A percentile compares a stretch with the other conserved stretches of the same genome.
These are phyloP conservation scores for Codiaeum variegatum DNA, from an alignment of 441 rosid species.

Conservation along the genomic window DNA sequence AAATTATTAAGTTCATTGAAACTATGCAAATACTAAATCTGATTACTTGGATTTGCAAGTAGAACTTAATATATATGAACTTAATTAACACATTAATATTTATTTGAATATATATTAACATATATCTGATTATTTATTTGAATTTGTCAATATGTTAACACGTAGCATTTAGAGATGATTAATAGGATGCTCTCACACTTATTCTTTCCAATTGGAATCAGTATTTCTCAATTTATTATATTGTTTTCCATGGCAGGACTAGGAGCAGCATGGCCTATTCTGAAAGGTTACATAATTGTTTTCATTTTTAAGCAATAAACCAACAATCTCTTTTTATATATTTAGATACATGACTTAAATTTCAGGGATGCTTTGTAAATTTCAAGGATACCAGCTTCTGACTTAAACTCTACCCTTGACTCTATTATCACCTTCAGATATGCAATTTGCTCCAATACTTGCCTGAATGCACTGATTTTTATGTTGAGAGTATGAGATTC, in stretches of 20 bases:
- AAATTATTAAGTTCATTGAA: background rate
- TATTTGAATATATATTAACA: too few relatives aligned
- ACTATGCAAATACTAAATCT: too few relatives aligned
- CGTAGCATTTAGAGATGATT: background rate
- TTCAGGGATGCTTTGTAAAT: constrained; percentile 35
- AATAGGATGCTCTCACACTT: background rate
- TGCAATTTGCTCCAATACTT: constrained; percentile 24
- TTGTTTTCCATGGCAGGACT: constrained; percentile 44
- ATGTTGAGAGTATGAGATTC: constrained; percentile 31
- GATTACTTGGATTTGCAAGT: too few relatives aligned
- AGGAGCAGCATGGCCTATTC: constrained; percentile 62
- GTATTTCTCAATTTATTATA: background rate
- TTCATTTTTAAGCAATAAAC: background rate
- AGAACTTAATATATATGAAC: too few relatives aligned
- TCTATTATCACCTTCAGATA: constrained; percentile 29
- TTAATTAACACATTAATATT: too few relatives aligned
- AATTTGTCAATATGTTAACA: too few relatives aligned
- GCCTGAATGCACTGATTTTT: constrained; percentile 23
- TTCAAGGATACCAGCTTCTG: constrained; percentile 36
- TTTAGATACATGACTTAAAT: background rate
- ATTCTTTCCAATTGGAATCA: constrained; percentile 3
- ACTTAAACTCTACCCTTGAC: constrained; percentile 26
- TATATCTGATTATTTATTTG: too few relatives aligned
- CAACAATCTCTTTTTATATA: background rate
- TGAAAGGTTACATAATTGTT: background rate